Conservation (phyloP, 2,329 filamentous ascomycete species). For the Fusarium sp. region DNA sequence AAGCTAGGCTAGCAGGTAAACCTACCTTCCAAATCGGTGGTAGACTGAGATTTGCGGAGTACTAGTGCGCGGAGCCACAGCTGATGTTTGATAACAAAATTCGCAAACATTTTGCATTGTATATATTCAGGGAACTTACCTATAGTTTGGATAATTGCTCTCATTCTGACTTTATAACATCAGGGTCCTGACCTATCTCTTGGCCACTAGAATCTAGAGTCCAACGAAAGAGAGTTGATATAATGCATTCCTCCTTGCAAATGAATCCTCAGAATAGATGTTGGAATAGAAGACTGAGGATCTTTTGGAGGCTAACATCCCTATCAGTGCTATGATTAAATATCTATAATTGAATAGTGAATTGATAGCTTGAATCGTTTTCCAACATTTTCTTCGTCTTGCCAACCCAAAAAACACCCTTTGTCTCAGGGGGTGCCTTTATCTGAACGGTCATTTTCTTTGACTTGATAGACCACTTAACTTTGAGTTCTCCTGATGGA, state of each 20-base stretch:
- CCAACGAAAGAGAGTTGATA: not conserved
- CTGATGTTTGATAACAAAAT: not conserved
- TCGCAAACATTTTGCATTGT: not conserved
- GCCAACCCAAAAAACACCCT: not conserved
- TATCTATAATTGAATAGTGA: not conserved
- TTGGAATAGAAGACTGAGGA: not conserved
- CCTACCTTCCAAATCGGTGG: conserved; percentile 42
- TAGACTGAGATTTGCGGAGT: conserved; percentile 30
- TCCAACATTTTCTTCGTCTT: not conserved
- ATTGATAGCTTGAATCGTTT: not conserved
- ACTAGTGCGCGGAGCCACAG: not conserved
- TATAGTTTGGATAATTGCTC: not conserved
- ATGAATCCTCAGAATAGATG: not conserved
- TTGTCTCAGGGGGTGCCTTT: not conserved
- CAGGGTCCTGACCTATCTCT: not conserved
- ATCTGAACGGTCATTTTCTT: not conserved
- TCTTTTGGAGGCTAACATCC: not conserved
- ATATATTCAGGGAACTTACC: not conserved
- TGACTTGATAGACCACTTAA: not conserved
- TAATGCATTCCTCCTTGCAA: not conserved
- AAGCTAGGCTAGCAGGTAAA: conserved; percentile 7
- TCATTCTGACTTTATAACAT: not conserved
- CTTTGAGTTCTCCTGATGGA: not conserved
- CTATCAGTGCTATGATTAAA: not conserved
- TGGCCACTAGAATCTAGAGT: too few species aligned